Percentiles rank a stretch among this genome's conserved stretches.
These are phyloP conservation scores for Rauvolfia tetraphylla DNA, from an alignment of 257 asterid species.

Conservation along the genomic window DNA sequence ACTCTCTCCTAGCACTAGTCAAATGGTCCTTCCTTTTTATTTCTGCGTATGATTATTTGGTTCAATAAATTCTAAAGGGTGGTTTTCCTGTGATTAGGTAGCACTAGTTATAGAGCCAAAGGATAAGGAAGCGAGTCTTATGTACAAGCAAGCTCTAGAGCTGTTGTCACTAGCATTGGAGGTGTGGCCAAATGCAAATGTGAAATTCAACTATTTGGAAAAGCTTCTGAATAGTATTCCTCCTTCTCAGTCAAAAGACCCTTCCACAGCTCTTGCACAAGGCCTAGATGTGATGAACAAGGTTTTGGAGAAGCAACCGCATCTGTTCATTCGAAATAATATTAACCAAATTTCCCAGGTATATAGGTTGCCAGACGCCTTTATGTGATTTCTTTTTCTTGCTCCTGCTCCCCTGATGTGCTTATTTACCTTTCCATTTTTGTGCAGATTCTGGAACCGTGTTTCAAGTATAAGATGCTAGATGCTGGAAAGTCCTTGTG, in stretches of 20 bases:
- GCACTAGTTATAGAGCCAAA: conserved; percentile 97
- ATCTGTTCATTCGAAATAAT: conserved; percentile 90
- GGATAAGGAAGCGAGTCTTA: conserved; percentile 95
- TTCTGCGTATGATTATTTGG: background rate
- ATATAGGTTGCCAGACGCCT: conserved; percentile 26
- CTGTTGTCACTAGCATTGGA: conserved; percentile 96
- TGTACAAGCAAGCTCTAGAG: conserved; percentile 98
- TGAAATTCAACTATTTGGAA: conserved; percentile 94
- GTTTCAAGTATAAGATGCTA: conserved; percentile 95
- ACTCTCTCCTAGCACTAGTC: background rate
- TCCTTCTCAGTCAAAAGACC: conserved; percentile 98
- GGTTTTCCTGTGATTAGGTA: conserved; percentile 43
- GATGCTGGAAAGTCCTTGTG: conserved; percentile 97
- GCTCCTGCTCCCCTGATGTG: background rate
- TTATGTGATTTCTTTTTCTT: background rate
- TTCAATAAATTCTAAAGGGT: background rate
- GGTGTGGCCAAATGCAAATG: conserved; percentile 99
- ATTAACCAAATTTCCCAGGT: conserved; percentile 91
- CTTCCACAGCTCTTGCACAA: conserved; percentile 95
- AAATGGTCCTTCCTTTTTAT: background rate
- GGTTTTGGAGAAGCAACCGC: conserved; percentile 96
- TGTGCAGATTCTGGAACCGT: conserved; percentile 92
- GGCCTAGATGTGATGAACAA: conserved; percentile 99
- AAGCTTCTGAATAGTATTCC: conserved; percentile 91
- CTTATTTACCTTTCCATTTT: background rate